Evolutionary conservation across 306 rosid genomes (phyloP).

Genomic region (Hylodesmum podocarpum): DNA sequence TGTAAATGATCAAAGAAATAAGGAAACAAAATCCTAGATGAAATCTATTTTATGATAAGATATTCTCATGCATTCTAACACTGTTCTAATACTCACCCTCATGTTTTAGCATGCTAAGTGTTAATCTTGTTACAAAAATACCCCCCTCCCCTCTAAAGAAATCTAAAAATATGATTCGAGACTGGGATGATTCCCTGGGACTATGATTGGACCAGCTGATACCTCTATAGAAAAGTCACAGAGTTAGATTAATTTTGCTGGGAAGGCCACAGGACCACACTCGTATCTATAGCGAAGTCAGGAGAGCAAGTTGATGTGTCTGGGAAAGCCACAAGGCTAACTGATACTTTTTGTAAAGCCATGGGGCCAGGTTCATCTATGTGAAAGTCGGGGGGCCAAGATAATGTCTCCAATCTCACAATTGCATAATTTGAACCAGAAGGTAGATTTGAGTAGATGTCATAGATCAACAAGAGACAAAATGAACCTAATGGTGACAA

Average conservation of each 20-base stretch:
- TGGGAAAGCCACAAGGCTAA: no score
- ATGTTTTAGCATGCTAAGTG: neutral
- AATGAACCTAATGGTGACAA: neutral
- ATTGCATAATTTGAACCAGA: neutral
- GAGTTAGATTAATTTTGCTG: neutral
- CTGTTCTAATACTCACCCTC: neutral
- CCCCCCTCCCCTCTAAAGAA: neutral
- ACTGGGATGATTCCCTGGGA: neutral
- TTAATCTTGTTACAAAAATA: neutral
- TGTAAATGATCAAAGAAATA: neutral
- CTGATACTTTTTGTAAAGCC: no score
- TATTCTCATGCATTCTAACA: neutral
- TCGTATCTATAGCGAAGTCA: no score
- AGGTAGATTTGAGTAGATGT: neutral
- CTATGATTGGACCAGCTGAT: neutral
- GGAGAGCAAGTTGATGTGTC: no score
- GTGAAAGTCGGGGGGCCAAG: neutral
- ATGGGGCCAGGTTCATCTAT: neutral
- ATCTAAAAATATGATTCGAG: neutral
- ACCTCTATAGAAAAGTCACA: neutral
- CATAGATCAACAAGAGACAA: no score
- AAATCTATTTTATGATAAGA: neutral
- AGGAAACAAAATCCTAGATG: neutral
- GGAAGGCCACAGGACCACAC: neutral
- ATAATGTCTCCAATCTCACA: neutral